Conservation (phyloP, 1,139 yeast genomes). For the Suhomyces bribrorum region DNA sequence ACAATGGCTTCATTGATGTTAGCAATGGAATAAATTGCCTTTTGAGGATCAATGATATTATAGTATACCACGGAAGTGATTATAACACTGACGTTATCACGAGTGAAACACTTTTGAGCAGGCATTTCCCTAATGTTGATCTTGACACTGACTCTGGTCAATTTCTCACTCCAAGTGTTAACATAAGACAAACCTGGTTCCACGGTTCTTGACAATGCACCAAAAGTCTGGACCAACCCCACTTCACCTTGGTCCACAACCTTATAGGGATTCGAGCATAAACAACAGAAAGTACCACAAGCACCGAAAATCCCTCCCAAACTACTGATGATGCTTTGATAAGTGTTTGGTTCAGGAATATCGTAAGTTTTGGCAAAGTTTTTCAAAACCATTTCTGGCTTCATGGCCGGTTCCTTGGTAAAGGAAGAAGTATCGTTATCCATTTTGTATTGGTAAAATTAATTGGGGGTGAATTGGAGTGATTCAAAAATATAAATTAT, state of each 20-base stretch:
- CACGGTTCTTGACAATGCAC: slow-evolving; percentile 64
- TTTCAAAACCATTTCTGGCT: slow-evolving; percentile 21
- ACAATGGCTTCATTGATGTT: slow-evolving; percentile 59
- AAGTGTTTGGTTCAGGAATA: slow-evolving; percentile 36
- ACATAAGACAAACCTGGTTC: slow-evolving; percentile 72
- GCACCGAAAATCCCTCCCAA: slow-evolving; percentile 54
- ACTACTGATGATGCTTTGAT: slow-evolving; percentile 42
- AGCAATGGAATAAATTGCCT: slow-evolving; percentile 61
- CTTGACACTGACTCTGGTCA: slow-evolving; percentile 55
- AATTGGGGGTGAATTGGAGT: neutral
- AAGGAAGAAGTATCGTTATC: slow-evolving; percentile 7
- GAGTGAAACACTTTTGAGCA: slow-evolving; percentile 66
- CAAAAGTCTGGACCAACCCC: slow-evolving; percentile 68
- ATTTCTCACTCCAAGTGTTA: slow-evolving; percentile 63
- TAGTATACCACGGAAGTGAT: slow-evolving; percentile 70
- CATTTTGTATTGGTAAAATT: neutral
- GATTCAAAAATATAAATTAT: neutral
- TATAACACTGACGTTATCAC: slow-evolving; percentile 64
- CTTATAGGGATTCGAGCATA: slow-evolving; percentile 63
- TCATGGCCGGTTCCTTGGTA: slow-evolving; percentile 14
- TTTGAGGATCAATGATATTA: slow-evolving; percentile 69
- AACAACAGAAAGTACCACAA: slow-evolving; percentile 61
- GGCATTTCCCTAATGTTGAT: slow-evolving; percentile 67
- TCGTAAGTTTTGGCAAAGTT: slow-evolving; percentile 40
- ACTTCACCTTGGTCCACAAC: slow-evolving; percentile 69